phyloP scores from a whole-genome alignment of 352 stramenopile species.

The Saprolegnia diclina region DNA sequence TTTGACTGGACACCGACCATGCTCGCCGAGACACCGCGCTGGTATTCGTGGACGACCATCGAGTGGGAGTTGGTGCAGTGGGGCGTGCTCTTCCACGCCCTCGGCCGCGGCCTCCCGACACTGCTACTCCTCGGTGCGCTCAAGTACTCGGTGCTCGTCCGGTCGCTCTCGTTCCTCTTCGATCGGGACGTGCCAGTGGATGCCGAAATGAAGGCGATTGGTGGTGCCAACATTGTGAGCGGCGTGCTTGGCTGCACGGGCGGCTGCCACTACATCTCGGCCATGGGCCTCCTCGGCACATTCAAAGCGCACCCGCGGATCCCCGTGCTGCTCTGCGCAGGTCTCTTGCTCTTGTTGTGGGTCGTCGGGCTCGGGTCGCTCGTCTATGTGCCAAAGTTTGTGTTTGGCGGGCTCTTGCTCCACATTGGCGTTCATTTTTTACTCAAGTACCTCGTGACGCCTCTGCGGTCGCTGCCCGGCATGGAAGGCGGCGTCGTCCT shows the following conservation, averaged over 20 bases:
- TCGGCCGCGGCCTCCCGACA: slow-evolving; percentile 55
- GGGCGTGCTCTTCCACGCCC: slow-evolving; percentile 50
- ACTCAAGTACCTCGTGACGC: slow-evolving; percentile 65
- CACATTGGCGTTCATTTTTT: slow-evolving; percentile 74
- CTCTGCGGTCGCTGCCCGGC: slow-evolving; percentile 65
- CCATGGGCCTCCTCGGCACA: slow-evolving; percentile 82
- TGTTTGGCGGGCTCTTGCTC: slow-evolving; percentile 69
- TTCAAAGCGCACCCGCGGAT: slow-evolving; percentile 74
- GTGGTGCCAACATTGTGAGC: slow-evolving; percentile 60
- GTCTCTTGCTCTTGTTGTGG: slow-evolving; percentile 53
- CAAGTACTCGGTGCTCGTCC: slow-evolving; percentile 78
- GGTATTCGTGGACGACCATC: slow-evolving; percentile 69
- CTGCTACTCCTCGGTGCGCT: slow-evolving; percentile 66
- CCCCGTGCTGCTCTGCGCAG: slow-evolving; percentile 60
- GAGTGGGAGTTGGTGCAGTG: slow-evolving; percentile 55
- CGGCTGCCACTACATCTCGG: slow-evolving; percentile 73
- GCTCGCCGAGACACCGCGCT: slow-evolving; percentile 63
- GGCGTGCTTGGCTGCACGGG: slow-evolving; percentile 62
- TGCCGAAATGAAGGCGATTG: slow-evolving; percentile 76
- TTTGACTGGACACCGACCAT: slow-evolving; percentile 62
- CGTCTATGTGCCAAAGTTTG: slow-evolving; percentile 76
- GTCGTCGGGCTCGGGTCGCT: slow-evolving; percentile 54
- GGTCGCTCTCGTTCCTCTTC: slow-evolving; percentile 75
- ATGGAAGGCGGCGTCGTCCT: slow-evolving; percentile 58
- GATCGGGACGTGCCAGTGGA: slow-evolving; percentile 69